Base-by-base conservation (phyloP, 352 stramenopile species). In the Phytophthora podocarpi region DNA sequence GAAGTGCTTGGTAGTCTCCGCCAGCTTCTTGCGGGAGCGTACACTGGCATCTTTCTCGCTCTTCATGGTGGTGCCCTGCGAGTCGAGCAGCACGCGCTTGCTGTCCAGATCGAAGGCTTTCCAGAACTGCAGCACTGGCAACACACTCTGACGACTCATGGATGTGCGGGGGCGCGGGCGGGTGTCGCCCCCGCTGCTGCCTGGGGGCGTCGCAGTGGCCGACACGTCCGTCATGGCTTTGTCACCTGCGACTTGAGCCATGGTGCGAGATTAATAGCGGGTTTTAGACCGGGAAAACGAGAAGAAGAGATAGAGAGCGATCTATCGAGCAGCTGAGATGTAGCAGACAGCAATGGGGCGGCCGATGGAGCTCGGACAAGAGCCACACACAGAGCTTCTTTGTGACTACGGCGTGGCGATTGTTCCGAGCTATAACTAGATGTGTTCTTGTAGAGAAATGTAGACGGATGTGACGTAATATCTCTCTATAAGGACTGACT, bases 31-130 rank as follows among this genome's bases (percentile, higher is more conserved):
- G 9, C 89, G 81, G 34, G 85, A 92, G 13, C 78, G 74, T 24
- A 93, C 66, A 36, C 82, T 91, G 31, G 76, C 72, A 20, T 95
- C 84, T 63, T 95, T 95, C 48, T 95, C 82, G 9, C 74, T 91
- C 69, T 91, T 90, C 81, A 95, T 95, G 23, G 80, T 64, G 16
- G 70, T 79, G 26, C 86, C 84, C 52, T 95, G 86, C 9, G 82
- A 82, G 55, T 93, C 86, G 46, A 95, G 52, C 54, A 78, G 58
- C 37, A 91, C 74, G 21, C 86, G 86, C 71, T 95, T 95, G 60
- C 84, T 95, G 63, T 95, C 86, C 16, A 95, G 76, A 69, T 95
- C 86, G 28, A 95, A 95, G 12, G 81, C 78, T 52, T 91, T 91
- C 86, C 84, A 95, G 70, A 91, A 95, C 67, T 91, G 75, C 21